A percentile compares a stretch with the other conserved stretches of the same genome.
These are phyloP conservation scores for Monosporascus cannonballus DNA, from an alignment of 2,329 filamentous ascomycete genomes.

Conservation along the genomic window DNA sequence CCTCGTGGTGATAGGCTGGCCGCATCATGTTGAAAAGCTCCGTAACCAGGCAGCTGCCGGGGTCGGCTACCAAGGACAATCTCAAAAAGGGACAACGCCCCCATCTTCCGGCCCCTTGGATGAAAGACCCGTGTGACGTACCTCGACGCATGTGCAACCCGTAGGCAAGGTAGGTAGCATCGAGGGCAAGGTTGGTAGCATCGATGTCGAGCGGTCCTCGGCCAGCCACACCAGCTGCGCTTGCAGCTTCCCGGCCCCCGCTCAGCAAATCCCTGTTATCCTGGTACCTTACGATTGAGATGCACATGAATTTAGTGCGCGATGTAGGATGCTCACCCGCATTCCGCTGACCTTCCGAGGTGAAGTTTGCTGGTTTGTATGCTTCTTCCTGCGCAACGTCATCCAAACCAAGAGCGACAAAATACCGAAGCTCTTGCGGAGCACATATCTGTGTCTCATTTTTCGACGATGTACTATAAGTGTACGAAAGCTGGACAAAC, in stretches of 20 bases:
- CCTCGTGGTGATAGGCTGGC: no score
- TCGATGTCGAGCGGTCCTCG: no score
- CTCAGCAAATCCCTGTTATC: neutral
- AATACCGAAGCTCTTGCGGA: no score
- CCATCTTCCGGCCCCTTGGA: no score
- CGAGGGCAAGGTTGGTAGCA: no score
- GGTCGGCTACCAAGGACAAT: no score
- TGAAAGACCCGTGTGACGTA: no score
- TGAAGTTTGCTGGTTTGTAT: neutral
- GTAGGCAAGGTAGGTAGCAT: neutral
- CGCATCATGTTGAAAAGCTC: no score
- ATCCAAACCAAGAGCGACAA: neutral
- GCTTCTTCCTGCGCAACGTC: neutral
- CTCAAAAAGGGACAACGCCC: no score
- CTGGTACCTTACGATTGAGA: neutral
- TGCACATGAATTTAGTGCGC: neutral
- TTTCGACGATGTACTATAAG: neutral
- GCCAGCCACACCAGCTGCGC: neutral
- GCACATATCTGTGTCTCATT: no score
- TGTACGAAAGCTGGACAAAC: neutral
- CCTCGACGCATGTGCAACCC: no score
- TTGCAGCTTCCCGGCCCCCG: neutral
- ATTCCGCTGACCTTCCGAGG: neutral
- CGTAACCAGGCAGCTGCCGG: no score
- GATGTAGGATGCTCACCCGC: neutral